Evolutionary conservation across 306 rosid genomes (phyloP).

Genomic region (Pachyrhizus erosus): DNA sequence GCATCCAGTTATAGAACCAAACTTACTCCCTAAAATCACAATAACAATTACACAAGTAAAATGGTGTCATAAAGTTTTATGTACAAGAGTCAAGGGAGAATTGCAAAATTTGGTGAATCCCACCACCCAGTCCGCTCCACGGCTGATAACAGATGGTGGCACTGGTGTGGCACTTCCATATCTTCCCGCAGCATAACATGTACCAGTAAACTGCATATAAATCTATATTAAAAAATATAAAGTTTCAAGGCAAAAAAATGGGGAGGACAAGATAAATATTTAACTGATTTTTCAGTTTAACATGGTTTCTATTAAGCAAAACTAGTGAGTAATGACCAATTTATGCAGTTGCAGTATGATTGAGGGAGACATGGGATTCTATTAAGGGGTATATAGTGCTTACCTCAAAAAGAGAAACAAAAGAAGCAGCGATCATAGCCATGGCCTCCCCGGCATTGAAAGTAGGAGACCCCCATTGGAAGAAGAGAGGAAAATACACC

Average conservation of each 20-base stretch:
- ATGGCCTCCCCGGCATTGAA: slow-evolving; percentile 79
- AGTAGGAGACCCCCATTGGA: slow-evolving; percentile 93
- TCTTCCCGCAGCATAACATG: slow-evolving; percentile 76
- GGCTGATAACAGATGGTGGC: slow-evolving; percentile 84
- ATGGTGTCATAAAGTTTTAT: not conserved
- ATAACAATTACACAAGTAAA: not conserved
- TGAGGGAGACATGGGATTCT: too few relatives aligned
- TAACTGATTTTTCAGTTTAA: not conserved
- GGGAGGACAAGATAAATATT: not conserved
- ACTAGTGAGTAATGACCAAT: too few relatives aligned
- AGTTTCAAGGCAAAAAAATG: slow-evolving; percentile 12
- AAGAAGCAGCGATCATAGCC: slow-evolving; percentile 87
- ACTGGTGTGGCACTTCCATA: slow-evolving; percentile 92
- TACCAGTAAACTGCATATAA: slow-evolving; percentile 73
- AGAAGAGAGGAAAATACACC: slow-evolving; percentile 79
- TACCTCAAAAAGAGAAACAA: slow-evolving; percentile 87
- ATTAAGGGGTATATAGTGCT: not conserved
- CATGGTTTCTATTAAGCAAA: not conserved
- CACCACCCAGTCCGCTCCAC: slow-evolving; percentile 88
- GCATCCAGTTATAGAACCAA: slow-evolving; percentile 73
- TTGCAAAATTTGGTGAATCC: slow-evolving; percentile 28
- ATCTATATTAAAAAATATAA: not conserved
- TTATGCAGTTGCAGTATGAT: too few relatives aligned
- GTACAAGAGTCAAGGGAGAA: slow-evolving; percentile 3
- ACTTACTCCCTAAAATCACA: slow-evolving; percentile 73